Conservation (phyloP, 345 rosid genomes). For the Heritiera fomes region DNA sequence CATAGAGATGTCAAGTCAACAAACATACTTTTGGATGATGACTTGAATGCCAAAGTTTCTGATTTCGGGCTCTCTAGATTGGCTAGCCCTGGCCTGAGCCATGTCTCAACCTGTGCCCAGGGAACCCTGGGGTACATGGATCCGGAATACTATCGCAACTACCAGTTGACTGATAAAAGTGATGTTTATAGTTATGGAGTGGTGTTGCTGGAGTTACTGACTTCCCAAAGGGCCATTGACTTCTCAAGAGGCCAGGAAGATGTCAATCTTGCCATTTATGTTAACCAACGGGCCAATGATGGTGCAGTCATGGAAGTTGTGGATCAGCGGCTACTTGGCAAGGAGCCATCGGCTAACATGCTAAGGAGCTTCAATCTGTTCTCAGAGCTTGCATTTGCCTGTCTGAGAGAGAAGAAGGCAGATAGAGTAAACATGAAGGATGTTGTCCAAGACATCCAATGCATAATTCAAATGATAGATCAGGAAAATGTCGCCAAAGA, state of each 20-base stretch:
- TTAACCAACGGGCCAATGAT: slow-evolving; percentile 35
- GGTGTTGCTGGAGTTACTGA: slow-evolving; percentile 55
- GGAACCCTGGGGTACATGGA: slow-evolving; percentile 69
- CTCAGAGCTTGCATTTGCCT: slow-evolving; percentile 47
- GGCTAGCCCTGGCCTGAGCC: slow-evolving; percentile 58
- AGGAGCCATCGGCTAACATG: slow-evolving; percentile 27
- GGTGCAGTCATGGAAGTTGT: slow-evolving; percentile 44
- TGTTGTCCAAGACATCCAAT: slow-evolving; percentile 47
- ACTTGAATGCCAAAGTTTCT: slow-evolving; percentile 50
- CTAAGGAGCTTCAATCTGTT: slow-evolving; percentile 35
- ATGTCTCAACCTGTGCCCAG: slow-evolving; percentile 68
- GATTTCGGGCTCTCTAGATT: slow-evolving; percentile 65
- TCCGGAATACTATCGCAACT: slow-evolving; percentile 60
- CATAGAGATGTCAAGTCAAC: slow-evolving; percentile 68
- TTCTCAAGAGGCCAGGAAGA: slow-evolving; percentile 51
- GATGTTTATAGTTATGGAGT: slow-evolving; percentile 66
- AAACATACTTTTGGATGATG: slow-evolving; percentile 52
- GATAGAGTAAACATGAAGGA: slow-evolving; percentile 59
- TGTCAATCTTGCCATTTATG: slow-evolving; percentile 51
- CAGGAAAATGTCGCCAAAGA: slow-evolving; percentile 18
- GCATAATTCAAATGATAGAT: slow-evolving; percentile 33
- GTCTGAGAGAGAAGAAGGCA: slow-evolving; percentile 47
- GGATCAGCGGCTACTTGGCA: slow-evolving; percentile 39
- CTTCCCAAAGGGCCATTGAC: slow-evolving; percentile 56
- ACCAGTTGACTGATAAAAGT: slow-evolving; percentile 59